Evolutionary conservation across 2,329 filamentous ascomycete genomes (phyloP), one percentile per base, ranked within the genome.

Genomic region (Verticillium tricorpus): DNA sequence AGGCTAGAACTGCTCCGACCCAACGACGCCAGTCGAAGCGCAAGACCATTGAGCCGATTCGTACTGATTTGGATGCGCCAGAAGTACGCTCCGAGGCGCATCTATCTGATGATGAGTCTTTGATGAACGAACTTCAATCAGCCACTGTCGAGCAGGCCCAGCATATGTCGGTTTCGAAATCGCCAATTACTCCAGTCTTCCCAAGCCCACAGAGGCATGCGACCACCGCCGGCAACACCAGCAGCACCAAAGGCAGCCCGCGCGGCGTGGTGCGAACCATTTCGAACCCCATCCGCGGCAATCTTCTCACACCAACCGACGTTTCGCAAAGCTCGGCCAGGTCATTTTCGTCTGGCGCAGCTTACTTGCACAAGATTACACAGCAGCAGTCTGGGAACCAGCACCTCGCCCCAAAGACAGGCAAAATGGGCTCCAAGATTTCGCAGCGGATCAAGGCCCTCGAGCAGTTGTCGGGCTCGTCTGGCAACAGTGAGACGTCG

Each of bases 381-480:
- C 85, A 83, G 65, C 84, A 85, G 67, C 75, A 79, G 34, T 75
- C 74, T 15, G 72, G 83, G 15, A 60, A 63, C n/a, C 39, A 59
- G 19, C 31, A 59, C 17, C 82, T 82, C 59, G 71, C 89, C 58
- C 78, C 82, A 56, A 92, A 91, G 72, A 96, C 93, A 73, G 83
- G 89, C 66, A 95, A 91, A 69, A 85, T 98, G 28, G 93, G 92
- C 8, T 93, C 91, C 9, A 93, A 92, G 67, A 97, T 99, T 64
- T 96, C 94, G 3, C 92, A 94, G 73, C 89, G 95, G 52, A 98
- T 98, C 73, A 96, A 97, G 75, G 93, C 93, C 7, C 80, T 99
- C 60, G 91, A 97, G 72, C 93, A 92, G 74, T 83, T 95, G 67
- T 83, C 88, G 63, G 76, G 82, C 71, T 70, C 73, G 70, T 65